Base-by-base conservation (phyloP, 2,329 filamentous ascomycete species). In the Diplodia sapinea region DNA sequence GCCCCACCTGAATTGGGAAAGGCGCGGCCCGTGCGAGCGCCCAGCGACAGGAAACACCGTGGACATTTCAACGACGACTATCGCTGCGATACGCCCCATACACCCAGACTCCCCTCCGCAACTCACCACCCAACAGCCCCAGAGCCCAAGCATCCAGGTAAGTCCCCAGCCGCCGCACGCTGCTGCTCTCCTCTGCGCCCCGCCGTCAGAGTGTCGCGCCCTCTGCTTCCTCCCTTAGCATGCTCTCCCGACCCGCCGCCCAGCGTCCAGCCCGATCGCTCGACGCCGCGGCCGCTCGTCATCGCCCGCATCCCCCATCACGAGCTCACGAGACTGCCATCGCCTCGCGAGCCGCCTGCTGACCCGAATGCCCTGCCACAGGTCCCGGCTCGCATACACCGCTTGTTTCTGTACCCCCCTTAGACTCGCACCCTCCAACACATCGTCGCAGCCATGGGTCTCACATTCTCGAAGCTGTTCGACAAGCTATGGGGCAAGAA, bases 401-500 rank as follows among this genome's bases (percentile, higher is more conserved):
- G 66, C 66, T 47, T 64, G 23, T 68, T 63, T 47, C 20, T 55
- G 40, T 49, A 63, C 23, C 51, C 66, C 65, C 66, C 59, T 68
- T 67, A 67, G 49, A 54, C 62, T 31, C 38, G 49, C 56, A 23
- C 40, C 43, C 29, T n/a, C 15, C 50, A 65, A 23, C 40, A 59
- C 38, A 33, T 43, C 51, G 38, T 47, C 86, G 86, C 87, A 85
- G 90, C 79, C 73, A 98, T 98, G 94, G 94, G 94, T 83, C 91
- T 91, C 77, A 91, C 92, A 82, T 86, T 97, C 80, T 96, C 93
- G 76, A 97, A 96, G 85, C 90, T 97, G 84, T 94, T 97, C 90
- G 92, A 92, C 82, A 97, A 96, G 89, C 92, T 98, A 85, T 98
- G 97, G 85, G 94, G 94, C 82, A 96, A 94, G 73, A 97, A 97